These are phyloP conservation scores for Pseudogymnoascus pannorum DNA, from an alignment of 2,329 filamentous ascomycete genomes.

Conservation along the genomic window DNA sequence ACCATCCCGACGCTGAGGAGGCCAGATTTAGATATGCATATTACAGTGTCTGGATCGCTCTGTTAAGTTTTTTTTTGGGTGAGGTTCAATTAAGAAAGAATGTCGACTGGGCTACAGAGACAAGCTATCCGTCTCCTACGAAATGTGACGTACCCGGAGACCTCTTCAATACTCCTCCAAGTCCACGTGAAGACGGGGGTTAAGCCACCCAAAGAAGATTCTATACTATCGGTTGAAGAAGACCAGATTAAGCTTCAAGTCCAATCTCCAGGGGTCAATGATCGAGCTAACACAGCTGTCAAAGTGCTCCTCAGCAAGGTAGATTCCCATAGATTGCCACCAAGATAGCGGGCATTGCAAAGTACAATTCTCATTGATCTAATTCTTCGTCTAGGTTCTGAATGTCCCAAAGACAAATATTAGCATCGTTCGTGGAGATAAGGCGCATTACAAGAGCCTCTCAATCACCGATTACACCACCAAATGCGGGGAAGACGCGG, in stretches of 20 bases:
- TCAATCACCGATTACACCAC: background rate
- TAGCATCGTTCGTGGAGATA: background rate
- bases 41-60: no score
- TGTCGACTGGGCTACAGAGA: background rate
- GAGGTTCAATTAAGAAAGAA: background rate
- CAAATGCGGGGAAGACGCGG: background rate
- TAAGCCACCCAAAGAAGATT: background rate
- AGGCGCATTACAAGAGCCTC: background rate
- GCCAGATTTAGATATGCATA: background rate
- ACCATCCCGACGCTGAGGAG: background rate
- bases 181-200: conserved; percentile 3
- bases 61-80: no score
- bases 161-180: background rate
- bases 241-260: conserved; percentile 5
- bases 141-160: background rate
- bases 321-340: background rate
- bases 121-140: background rate
- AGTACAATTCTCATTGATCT: background rate
- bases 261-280: conserved; percentile 3
- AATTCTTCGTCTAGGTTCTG: background rate
- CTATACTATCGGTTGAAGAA: background rate
- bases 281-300: background rate
- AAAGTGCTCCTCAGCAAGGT: conserved; percentile 4
- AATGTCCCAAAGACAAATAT: conserved; percentile 4
- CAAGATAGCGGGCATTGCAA: background rate